Conservation (phyloP, 2,329 filamentous ascomycete species). For the Neofusicoccum cordaticola region DNA sequence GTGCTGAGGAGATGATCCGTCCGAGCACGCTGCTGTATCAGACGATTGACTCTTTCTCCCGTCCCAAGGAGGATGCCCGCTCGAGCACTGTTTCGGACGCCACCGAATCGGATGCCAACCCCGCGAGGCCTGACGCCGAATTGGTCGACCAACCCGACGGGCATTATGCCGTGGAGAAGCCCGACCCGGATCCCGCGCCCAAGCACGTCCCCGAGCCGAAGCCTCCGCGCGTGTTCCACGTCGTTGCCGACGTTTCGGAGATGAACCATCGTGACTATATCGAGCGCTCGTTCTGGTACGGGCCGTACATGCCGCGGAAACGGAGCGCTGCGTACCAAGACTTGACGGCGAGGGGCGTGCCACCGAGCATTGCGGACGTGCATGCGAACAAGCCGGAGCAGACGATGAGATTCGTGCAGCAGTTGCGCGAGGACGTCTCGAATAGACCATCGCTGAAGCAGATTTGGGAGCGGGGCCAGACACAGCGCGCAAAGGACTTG, state of each 20-base stretch:
- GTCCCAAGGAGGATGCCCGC: neutral
- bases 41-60: neutral
- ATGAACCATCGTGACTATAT: conserved; percentile 42
- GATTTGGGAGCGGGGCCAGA: neutral
- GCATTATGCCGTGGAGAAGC: neutral
- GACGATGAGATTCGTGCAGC: conserved; percentile 21
- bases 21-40: conserved; percentile 26
- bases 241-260: conserved; percentile 39
- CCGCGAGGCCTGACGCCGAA: conserved; percentile 4
- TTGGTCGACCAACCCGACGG: neutral
- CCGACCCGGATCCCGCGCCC: conserved; percentile 16
- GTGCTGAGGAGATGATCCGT: conserved; percentile 31
- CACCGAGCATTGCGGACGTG: conserved; percentile 11
- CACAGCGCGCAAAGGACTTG: neutral
- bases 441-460: conserved; percentile 18
- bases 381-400: conserved; percentile 1
- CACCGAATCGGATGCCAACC: conserved; percentile 17
- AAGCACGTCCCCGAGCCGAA: conserved; percentile 12
- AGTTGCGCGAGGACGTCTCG: conserved; percentile 32
- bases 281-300: conserved; percentile 24
- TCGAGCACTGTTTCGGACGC: conserved; percentile 8
- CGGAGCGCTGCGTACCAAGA: conserved; percentile 26
- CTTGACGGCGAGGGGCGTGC: conserved; percentile 22
- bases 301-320: conserved; percentile 15
- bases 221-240: conserved; percentile 40